These are phyloP conservation scores for Elaphomyces granulatus DNA, from an alignment of 495 filamentous ascomycete genomes.

Conservation along the genomic window DNA sequence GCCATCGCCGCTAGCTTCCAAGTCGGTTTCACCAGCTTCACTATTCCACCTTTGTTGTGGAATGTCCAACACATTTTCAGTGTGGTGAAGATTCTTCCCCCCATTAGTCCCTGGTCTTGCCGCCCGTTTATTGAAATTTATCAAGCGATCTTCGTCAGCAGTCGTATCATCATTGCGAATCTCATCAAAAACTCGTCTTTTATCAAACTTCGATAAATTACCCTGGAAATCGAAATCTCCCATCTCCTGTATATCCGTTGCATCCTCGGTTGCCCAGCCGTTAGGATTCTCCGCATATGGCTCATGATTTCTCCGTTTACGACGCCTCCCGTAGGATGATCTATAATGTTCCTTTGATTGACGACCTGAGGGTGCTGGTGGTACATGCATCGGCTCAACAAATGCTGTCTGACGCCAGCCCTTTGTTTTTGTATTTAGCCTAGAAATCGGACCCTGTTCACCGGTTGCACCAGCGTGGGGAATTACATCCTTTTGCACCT, in stretches of 20 bases:
- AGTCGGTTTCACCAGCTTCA: constrained; percentile 50
- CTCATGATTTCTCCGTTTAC: constrained; percentile 40
- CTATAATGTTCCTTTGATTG: constrained; percentile 5
- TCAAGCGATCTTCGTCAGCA: constrained; percentile 75
- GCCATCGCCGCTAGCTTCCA: constrained; percentile 40
- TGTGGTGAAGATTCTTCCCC: constrained; percentile 82
- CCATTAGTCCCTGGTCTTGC: constrained; percentile 63
- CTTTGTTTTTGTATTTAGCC: constrained; percentile 36
- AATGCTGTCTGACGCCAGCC: constrained; percentile 81
- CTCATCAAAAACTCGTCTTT: constrained; percentile 73
- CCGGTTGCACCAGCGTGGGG: constrained; percentile 10
- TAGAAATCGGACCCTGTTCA: constrained; percentile 24
- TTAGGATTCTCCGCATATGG: constrained; percentile 48
- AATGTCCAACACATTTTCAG: constrained; percentile 76
- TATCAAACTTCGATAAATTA: constrained; percentile 86
- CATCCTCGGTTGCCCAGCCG: constrained; percentile 94
- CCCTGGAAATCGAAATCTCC: constrained; percentile 87
- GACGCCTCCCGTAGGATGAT: constrained; percentile 23
- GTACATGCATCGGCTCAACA: constrained; percentile 41
- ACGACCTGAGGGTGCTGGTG: constrained; percentile 9
- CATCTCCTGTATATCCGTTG: constrained; percentile 89
- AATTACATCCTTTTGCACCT: constrained; percentile 4
- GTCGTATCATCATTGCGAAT: constrained; percentile 76
- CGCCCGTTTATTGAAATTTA: constrained; percentile 68
- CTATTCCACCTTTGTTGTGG: constrained; percentile 48